Evolutionary conservation across 1,284 basidiomycete genomes (phyloP).

Genomic region (Fistulinella cinereoalba): DNA sequence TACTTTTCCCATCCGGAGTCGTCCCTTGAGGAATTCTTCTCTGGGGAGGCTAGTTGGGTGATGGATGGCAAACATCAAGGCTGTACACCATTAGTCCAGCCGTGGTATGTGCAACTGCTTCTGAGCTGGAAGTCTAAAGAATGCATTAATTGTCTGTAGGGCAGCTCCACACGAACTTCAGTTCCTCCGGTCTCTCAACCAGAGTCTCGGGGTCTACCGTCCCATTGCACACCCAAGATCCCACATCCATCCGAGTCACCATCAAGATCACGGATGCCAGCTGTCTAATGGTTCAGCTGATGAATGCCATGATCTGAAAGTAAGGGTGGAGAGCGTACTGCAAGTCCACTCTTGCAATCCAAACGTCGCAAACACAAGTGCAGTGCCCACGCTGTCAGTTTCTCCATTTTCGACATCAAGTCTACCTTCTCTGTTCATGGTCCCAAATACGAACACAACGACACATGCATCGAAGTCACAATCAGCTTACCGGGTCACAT

Average conservation of each 20-base stretch:
- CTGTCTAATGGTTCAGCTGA: not conserved
- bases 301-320: not conserved
- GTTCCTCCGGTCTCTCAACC: constrained; percentile 6
- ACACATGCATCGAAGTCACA: not conserved
- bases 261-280: not conserved
- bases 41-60: constrained; percentile 1
- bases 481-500: not conserved
- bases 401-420: not conserved
- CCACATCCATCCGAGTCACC: too few species aligned
- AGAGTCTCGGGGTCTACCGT: constrained; percentile 2
- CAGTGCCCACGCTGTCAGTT: not conserved
- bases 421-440: not conserved
- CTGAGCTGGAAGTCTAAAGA: not conserved
- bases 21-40: constrained; percentile 17
- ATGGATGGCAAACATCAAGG: not conserved
- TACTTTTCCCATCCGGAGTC: constrained; percentile 15
- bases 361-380: not conserved
- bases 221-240: not conserved
- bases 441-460: too few species aligned
- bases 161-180: constrained; percentile 9
- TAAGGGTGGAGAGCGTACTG: not conserved
- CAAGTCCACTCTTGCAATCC: not conserved
- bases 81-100: not conserved
- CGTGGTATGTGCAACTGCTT: constrained; percentile 5
- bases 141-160: constrained; percentile 1